These are phyloP conservation scores for Colletotrichum siamense DNA, from an alignment of 2,329 filamentous ascomycete genomes.

Conservation along the genomic window DNA sequence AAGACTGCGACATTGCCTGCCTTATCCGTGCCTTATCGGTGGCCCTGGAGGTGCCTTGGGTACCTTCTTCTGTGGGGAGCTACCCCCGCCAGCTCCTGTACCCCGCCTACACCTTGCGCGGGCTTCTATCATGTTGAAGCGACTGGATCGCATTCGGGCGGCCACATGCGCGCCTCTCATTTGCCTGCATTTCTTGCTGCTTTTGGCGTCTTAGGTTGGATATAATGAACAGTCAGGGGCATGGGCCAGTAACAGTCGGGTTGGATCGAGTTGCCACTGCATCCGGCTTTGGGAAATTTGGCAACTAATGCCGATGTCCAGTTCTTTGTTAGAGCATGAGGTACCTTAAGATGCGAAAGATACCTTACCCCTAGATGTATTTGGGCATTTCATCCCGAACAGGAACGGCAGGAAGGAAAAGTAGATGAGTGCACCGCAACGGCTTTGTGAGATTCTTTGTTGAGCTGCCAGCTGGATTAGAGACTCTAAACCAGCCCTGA, in stretches of 20 bases:
- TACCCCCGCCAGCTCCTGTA: slow-evolving; percentile 9
- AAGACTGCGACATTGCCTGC: neutral
- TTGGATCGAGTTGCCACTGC: neutral
- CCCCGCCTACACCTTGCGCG: slow-evolving; percentile 10
- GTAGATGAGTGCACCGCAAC: neutral
- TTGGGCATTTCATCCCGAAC: neutral
- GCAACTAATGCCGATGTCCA: neutral
- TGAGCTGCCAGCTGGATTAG: neutral
- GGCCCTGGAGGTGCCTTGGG: neutral
- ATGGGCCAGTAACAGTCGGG: too few species aligned
- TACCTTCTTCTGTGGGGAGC: slow-evolving; percentile 11
- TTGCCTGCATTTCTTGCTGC: neutral
- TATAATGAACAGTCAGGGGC: neutral
- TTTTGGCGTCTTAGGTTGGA: neutral
- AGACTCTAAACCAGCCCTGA: neutral
- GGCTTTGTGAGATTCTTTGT: neutral
- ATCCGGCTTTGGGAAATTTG: neutral
- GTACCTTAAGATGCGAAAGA: neutral
- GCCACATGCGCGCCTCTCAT: neutral
- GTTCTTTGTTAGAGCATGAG: neutral
- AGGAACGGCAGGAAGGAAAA: neutral
- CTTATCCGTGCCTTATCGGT: neutral
- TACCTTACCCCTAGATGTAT: neutral
- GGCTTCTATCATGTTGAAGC: neutral
- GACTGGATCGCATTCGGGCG: neutral